Evolutionary conservation across 2,329 filamentous ascomycete genomes (phyloP), one percentile per base, ranked within the genome.

Genomic region (Calonectria pseudoreteaudii): DNA sequence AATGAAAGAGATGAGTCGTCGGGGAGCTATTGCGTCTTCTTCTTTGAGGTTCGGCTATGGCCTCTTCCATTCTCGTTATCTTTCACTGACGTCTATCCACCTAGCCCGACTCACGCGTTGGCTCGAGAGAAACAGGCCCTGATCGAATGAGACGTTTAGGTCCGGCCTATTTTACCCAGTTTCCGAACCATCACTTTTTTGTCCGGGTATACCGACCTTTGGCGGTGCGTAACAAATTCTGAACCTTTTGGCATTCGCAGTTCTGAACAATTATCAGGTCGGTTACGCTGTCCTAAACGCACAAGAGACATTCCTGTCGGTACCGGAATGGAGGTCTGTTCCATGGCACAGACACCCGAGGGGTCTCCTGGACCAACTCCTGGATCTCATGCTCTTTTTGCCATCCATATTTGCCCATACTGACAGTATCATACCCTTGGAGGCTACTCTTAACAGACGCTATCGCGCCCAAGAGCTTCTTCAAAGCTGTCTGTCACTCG

Each of bases 151-250:
- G 84, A 60, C 84, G 83, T 30, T 80, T 84, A 23, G 89, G 89
- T 0, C 88, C 90, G 0, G 81, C 82, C 4, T 80, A 83, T 52
- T 91, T 90, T 74, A 84, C 84, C 47, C 81, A 81, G 0, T 91
- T 91, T 68, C 90, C 90, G 2, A 85, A 87, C 14, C 90, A 91
- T 72, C 90, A 91, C 77, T 91, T 90, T 79, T 91, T 91, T 70
- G 86, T 87, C 30, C 86, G 89, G 14, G 85, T 91, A 7, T 91
- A 89, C 75, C 87, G 90, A 30, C 89, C 87, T 18, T 86, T 84
- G 62, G 88, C 87, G 58, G 90, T 91, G 83, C 84, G 89, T 84
- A 47, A 26, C 34, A 30, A 31, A n/a, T n/a, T 31, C 44, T 36
- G 18, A 16, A 52, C 9, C n/a, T 20, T 20, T 31, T 14, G 1